Conservation (phyloP, 2,329 filamentous ascomycete genomes). For the Cladosporium sp. region DNA sequence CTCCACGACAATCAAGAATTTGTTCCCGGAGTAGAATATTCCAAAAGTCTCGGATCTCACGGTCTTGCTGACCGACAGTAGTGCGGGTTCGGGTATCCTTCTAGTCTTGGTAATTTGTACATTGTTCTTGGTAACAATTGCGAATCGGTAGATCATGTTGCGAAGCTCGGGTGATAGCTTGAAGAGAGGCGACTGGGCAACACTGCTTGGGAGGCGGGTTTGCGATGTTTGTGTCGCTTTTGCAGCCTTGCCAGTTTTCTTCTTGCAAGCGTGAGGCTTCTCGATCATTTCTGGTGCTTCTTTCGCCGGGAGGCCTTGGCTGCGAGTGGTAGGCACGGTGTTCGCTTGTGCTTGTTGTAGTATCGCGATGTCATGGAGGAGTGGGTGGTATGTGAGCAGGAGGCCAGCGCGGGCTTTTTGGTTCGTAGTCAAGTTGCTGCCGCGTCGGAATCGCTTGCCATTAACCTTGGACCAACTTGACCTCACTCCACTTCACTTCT, state of each 20-base stretch:
- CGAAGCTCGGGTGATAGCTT: conserved; percentile 1
- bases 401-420: neutral
- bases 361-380: neutral
- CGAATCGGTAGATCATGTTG: neutral
- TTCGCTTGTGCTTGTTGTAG: neutral
- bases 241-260: neutral
- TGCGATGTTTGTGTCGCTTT: neutral
- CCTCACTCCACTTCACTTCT: neutral
- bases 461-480: neutral
- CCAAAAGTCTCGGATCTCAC: neutral
- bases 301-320: neutral
- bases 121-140: neutral
- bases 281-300: neutral
- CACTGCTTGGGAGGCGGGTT: neutral
- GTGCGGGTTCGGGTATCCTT: neutral
- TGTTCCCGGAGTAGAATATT: neutral
- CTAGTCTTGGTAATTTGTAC: neutral
- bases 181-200: neutral
- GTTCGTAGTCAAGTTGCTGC: neutral
- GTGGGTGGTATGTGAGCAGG: neutral
- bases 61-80: neutral
- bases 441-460: neutral
- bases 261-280: neutral
- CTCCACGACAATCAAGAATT: no score
- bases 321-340: neutral